phyloP scores from a whole-genome alignment of 1,139 yeast species.

The Scheffersomyces parashehatae region DNA sequence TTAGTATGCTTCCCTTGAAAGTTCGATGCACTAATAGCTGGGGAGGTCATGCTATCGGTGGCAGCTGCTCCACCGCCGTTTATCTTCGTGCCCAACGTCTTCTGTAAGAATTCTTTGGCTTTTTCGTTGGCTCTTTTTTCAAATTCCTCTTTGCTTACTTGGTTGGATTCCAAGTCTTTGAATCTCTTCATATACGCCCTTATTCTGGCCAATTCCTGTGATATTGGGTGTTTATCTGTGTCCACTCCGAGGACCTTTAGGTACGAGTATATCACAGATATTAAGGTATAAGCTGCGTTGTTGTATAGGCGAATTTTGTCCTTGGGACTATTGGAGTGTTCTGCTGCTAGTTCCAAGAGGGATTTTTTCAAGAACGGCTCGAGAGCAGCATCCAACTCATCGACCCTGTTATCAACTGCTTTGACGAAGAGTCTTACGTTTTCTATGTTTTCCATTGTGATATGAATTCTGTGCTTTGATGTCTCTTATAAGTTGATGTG shows the following conservation, averaged over 20 bases:
- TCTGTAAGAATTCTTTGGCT: conserved; percentile 45
- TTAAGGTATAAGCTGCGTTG: conserved; percentile 45
- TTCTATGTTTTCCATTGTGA: conserved; percentile 45
- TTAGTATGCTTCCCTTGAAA: conserved; percentile 63
- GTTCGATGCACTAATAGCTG: conserved; percentile 60
- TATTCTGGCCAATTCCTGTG: conserved; percentile 70
- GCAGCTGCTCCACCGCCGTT: conserved; percentile 33
- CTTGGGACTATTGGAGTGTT: conserved; percentile 25
- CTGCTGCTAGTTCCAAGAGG: conserved; percentile 32
- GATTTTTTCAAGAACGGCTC: conserved; percentile 37
- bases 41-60: conserved; percentile 29
- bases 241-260: conserved; percentile 62
- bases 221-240: conserved; percentile 59
- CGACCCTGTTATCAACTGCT: conserved; percentile 33
- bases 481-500: neutral
- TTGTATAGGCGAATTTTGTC: conserved; percentile 38
- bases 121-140: conserved; percentile 29
- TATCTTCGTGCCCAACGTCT: conserved; percentile 42
- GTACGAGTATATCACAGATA: conserved; percentile 54
- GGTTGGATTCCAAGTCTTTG: conserved; percentile 39
- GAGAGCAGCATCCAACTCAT: conserved; percentile 27
- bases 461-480: neutral
- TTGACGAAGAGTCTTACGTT: conserved; percentile 28
- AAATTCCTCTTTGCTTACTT: conserved; percentile 16
- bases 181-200: conserved; percentile 67